Conservation (phyloP, 257 asterid genomes). For the Gynochthodes officinalis region DNA sequence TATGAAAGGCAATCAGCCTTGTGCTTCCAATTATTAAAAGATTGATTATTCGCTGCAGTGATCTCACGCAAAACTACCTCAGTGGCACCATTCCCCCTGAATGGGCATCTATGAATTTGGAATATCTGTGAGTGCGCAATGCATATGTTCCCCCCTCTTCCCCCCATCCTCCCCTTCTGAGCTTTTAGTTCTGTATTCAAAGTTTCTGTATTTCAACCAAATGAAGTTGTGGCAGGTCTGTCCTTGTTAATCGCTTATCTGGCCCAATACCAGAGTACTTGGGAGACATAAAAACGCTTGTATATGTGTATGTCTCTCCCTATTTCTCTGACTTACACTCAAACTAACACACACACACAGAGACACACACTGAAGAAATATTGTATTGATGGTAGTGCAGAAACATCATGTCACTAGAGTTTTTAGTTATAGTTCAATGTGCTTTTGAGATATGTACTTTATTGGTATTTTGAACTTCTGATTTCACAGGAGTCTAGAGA, state of each 20-base stretch:
- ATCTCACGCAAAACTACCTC: conserved; percentile 50
- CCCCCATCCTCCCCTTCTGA: neutral
- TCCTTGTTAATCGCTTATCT: conserved; percentile 48
- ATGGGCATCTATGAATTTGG: conserved; percentile 51
- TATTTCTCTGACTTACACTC: conserved; percentile 1
- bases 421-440: neutral
- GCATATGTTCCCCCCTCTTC: no score
- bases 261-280: conserved; percentile 54
- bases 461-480: conserved; percentile 11
- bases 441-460: neutral
- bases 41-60: conserved; percentile 32
- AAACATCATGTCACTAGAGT: neutral
- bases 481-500: conserved; percentile 59
- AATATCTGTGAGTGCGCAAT: conserved; percentile 42
- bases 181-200: neutral
- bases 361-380: neutral
- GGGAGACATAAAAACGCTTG: conserved; percentile 51
- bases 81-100: conserved; percentile 58
- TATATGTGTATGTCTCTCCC: conserved; percentile 30
- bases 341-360: no score
- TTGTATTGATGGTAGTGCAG: neutral
- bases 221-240: conserved; percentile 29
- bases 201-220: neutral
- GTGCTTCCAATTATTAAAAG: neutral
- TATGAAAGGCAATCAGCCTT: neutral